Percentiles rank a stretch among this genome's conserved stretches.
phyloP scores from a whole-genome alignment of 805 yeast genomes.

The Saccharomycopsis selenospora region DNA sequence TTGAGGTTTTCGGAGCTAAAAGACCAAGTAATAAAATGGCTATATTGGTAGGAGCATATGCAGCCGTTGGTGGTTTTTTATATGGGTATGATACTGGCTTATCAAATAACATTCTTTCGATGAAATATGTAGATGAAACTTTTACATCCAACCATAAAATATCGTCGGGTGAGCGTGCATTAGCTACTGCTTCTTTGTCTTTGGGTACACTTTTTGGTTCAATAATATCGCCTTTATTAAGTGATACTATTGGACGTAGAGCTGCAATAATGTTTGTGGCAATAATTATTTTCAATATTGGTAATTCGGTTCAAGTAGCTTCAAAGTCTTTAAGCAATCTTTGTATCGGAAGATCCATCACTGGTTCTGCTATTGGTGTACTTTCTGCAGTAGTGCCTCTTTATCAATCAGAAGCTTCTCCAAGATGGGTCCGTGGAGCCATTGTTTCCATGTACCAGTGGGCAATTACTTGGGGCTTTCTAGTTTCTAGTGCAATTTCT shows the following conservation, averaged over 20 bases:
- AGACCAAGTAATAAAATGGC: slow-evolving; percentile 55
- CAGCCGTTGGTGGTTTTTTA: slow-evolving; percentile 86
- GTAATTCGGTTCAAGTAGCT: slow-evolving; percentile 63
- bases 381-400: slow-evolving; percentile 75
- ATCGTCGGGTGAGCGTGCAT: slow-evolving; percentile 55
- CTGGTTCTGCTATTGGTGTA: slow-evolving; percentile 70
- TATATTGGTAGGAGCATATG: slow-evolving; percentile 65
- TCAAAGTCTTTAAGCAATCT: slow-evolving; percentile 43
- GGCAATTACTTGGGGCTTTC: slow-evolving; percentile 85
- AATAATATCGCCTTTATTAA: slow-evolving; percentile 47
- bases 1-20: slow-evolving; percentile 24
- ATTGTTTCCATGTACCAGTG: slow-evolving; percentile 78
- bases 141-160: slow-evolving; percentile 49
- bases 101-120: slow-evolving; percentile 70
- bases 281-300: slow-evolving; percentile 57
- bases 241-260: slow-evolving; percentile 71
- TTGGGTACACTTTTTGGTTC: slow-evolving; percentile 76
- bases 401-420: slow-evolving; percentile 80
- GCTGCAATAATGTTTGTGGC: slow-evolving; percentile 55
- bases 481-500: slow-evolving; percentile 69
- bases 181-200: slow-evolving; percentile 72
- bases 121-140: slow-evolving; percentile 54
- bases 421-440: slow-evolving; percentile 73
- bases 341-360: slow-evolving; percentile 66
- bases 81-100: slow-evolving; percentile 90